Evolutionary conservation across 1,139 yeast genomes (phyloP).

Genomic region (Geotrichum phurueaensis): DNA sequence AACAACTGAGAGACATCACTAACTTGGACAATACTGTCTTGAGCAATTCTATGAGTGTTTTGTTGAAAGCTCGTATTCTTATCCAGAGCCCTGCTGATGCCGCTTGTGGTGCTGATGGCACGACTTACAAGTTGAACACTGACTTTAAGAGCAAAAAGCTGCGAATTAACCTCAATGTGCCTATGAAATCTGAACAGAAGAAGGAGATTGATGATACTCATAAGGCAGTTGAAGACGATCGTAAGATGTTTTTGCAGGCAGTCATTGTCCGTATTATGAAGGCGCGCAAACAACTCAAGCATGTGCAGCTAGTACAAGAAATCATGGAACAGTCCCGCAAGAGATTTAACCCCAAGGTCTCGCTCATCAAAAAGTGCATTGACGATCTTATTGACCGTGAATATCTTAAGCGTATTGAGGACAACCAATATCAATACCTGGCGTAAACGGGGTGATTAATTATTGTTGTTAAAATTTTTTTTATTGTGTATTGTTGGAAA

Average conservation of each 20-base stretch:
- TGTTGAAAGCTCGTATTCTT: slow-evolving; percentile 71
- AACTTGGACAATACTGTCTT: slow-evolving; percentile 61
- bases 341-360: slow-evolving; percentile 77
- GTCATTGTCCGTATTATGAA: slow-evolving; percentile 96
- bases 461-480: neutral
- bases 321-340: slow-evolving; percentile 81
- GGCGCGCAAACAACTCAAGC: slow-evolving; percentile 75
- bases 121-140: slow-evolving; percentile 62
- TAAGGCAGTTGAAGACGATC: slow-evolving; percentile 79
- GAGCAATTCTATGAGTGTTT: slow-evolving; percentile 69
- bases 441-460: slow-evolving; percentile 41
- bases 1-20: slow-evolving; percentile 59
- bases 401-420: slow-evolving; percentile 71
- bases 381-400: slow-evolving; percentile 83
- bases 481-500: neutral
- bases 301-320: slow-evolving; percentile 77
- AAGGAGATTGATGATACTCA: slow-evolving; percentile 78
- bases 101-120: slow-evolving; percentile 38
- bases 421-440: slow-evolving; percentile 71
- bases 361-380: slow-evolving; percentile 82
- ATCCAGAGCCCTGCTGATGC: slow-evolving; percentile 45
- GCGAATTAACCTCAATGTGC: slow-evolving; percentile 77
- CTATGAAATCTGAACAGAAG: slow-evolving; percentile 69
- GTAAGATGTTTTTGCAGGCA: slow-evolving; percentile 82
- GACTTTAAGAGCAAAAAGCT: slow-evolving; percentile 83